Percentiles rank a stretch among this genome's conserved stretches.
Conservation (phyloP, 2,329 filamentous ascomycete species). For the Sarocladium kiliense region DNA sequence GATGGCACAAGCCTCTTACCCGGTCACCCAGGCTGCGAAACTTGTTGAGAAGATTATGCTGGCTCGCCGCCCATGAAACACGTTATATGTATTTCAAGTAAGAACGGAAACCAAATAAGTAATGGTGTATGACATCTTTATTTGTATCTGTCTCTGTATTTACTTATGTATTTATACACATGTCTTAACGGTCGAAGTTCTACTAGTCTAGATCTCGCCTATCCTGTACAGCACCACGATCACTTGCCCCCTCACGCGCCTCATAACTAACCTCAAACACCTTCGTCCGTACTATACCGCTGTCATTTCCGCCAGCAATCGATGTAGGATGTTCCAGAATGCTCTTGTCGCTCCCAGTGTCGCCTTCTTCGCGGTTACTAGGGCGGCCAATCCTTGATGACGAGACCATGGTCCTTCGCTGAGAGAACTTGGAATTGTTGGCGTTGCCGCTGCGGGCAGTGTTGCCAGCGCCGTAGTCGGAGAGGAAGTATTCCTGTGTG, state of each 20-base stretch:
- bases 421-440: neutral
- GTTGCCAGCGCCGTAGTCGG: neutral
- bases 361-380: neutral
- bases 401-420: neutral
- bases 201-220: no score
- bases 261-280: constrained; percentile 3
- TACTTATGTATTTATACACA: no score
- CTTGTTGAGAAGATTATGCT: no score
- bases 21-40: no score
- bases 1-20: no score
- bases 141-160: no score
- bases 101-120: no score
- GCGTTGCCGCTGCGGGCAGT: neutral
- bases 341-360: constrained; percentile 5
- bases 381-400: neutral
- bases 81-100: no score
- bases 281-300: constrained; percentile 1
- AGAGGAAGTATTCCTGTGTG: constrained; percentile 3
- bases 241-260: neutral
- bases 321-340: neutral
- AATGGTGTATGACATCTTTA: no score
- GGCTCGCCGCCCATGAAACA: no score
- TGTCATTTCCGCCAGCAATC: neutral
- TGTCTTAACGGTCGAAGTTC: no score
- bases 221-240: neutral